Percentiles rank a stretch among this genome's conserved stretches.
phyloP scores from a whole-genome alignment of 176 grass and related monocot species.

The Triticum monococcum region DNA sequence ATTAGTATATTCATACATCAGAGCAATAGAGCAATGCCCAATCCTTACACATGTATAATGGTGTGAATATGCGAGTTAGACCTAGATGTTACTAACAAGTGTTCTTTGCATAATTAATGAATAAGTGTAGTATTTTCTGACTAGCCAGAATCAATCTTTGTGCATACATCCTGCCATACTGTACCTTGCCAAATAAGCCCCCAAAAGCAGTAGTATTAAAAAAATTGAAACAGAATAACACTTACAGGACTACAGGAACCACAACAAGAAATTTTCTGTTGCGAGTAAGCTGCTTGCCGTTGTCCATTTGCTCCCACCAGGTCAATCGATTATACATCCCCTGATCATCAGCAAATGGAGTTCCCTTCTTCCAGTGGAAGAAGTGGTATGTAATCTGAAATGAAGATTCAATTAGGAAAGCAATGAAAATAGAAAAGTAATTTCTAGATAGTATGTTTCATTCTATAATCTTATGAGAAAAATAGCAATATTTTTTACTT shows the following conservation, averaged over 20 bases:
- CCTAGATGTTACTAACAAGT: background rate
- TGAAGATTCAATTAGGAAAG: conserved; percentile 9
- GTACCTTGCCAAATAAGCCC: background rate
- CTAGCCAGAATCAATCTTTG: background rate
- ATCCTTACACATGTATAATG: background rate
- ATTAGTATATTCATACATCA: background rate
- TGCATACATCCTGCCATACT: background rate
- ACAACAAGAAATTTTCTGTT: conserved; percentile 85
- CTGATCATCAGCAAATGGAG: conserved; percentile 87
- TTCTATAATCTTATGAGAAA: background rate
- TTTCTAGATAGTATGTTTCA: background rate
- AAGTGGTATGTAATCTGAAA: conserved; percentile 93
- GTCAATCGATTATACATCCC: conserved; percentile 82
- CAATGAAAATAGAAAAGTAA: background rate
- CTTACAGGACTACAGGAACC: conserved; percentile 83
- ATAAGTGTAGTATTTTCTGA: background rate
- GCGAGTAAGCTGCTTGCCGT: conserved; percentile 85
- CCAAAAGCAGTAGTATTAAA: background rate
- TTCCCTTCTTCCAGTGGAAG: conserved; percentile 98
- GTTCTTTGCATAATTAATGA: background rate
- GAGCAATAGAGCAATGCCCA: background rate
- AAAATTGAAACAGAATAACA: background rate
- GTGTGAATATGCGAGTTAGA: background rate
- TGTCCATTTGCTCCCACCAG: conserved; percentile 98
- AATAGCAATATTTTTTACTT: background rate